Evolutionary conservation across 352 stramenopile genomes (phyloP), one percentile per base, ranked within the genome.

Genomic region (Globisporangium radiosum): DNA sequence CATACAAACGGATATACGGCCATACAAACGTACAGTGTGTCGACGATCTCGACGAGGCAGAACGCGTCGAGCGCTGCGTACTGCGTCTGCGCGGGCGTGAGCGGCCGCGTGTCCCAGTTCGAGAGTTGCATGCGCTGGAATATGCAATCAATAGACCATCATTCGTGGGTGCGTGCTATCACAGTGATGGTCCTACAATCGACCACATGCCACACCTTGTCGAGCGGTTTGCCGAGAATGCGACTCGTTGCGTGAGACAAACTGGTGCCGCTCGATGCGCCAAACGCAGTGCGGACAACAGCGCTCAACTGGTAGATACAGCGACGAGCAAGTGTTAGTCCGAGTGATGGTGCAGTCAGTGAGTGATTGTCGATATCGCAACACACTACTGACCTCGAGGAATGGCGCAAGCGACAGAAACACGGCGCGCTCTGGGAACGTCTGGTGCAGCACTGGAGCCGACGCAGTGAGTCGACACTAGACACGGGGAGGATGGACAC

Each of bases 1-100:
- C 25, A 39, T 5, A 4, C 4, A 45, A 10, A 64, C 75, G 64
- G 17, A 19, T 19, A 19, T 19, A 19, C 17, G 15, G 15, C 14
- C 25, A 39, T 5, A 4, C 4, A 45, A 10, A 64, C 75, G 64
- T 66, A 85, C 73, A 87, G 75, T 37, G 70, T 71, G 15, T 79
- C 45, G n/a, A 68, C 68, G 38, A 89, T 87, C 60, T 83, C 70
- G 15, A 89, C 62, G 15, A 91, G 67, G 33, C 75, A 87, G 47
- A 70, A 78, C 0, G 81, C 81, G 54, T 91, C 81, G 13, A 91
- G 60, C 2, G 81, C 78, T 4, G 81, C 78, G 49, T 91, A 91
- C 3, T 76, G 59, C 15, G 73, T 54, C 62, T 91, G 81, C 13
- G 54, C 55, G 25, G 55, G 50, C 3, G 77, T 81, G 13, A 91